Conservation (phyloP, 805 yeast species). For the Sungouiella thailandica region DNA sequence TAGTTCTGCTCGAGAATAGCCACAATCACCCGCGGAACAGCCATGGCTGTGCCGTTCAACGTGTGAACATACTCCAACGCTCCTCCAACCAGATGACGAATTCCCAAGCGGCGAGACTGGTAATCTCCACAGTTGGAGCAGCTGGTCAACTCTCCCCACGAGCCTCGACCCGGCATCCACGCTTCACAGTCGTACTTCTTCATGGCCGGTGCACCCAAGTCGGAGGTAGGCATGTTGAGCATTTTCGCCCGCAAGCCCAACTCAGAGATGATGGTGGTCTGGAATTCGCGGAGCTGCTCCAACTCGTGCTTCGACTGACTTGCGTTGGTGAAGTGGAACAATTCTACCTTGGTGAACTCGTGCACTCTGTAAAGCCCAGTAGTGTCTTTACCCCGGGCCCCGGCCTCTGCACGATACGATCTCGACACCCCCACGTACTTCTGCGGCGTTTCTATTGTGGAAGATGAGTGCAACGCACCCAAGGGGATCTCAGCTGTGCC, state of each 20-base stretch:
- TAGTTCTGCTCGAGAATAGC: conserved; percentile 88
- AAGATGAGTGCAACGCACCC: conserved; percentile 69
- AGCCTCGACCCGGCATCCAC: conserved; percentile 95
- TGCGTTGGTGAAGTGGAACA: conserved; percentile 66
- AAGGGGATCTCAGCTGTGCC: conserved; percentile 96
- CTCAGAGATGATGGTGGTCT: conserved; percentile 55
- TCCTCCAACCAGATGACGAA: conserved; percentile 42
- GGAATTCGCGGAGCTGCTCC: conserved; percentile 58
- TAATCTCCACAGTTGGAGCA: conserved; percentile 90
- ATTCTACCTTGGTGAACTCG: conserved; percentile 92
- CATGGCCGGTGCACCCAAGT: conserved; percentile 89
- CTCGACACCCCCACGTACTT: conserved; percentile 77
- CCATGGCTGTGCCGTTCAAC: conserved; percentile 92
- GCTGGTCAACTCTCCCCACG: conserved; percentile 90
- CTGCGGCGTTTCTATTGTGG: conserved; percentile 43
- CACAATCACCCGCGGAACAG: conserved; percentile 84
- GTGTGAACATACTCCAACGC: conserved; percentile 64
- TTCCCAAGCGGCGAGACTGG: conserved; percentile 79
- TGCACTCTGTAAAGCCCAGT: conserved; percentile 92
- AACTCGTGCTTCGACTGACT: conserved; percentile 47
- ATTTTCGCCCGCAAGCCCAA: conserved; percentile 80
- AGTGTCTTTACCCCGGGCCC: conserved; percentile 90
- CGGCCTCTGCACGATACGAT: conserved; percentile 94
- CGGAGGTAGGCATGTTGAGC: conserved; percentile 83
- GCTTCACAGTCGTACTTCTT: conserved; percentile 93